Base-by-base conservation (phyloP, 2,329 filamentous ascomycete genomes). In the Elsinoe arachidis region DNA sequence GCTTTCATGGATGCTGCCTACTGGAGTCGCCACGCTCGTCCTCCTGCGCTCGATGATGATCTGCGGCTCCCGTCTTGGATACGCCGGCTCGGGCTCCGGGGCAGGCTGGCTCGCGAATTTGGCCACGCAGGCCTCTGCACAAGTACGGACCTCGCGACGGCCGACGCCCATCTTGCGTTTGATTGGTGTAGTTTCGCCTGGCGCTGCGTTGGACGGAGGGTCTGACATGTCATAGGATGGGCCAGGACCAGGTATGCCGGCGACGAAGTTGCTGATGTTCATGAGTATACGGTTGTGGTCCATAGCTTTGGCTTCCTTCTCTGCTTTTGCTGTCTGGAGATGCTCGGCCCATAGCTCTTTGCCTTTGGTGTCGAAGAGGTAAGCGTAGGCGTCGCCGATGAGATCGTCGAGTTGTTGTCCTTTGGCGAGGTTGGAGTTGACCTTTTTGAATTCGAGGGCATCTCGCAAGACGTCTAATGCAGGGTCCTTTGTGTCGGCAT, bases 401-500 rank as follows among this genome's bases (percentile, higher is more conserved):
- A 97, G 79, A 66, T 99, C 93, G 65, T 99, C 93, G 44, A 97
- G 92, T 9, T 85, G 79, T 0, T 84, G 81, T 0, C 86, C 81
- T 71, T 96, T 96, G 81, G 95, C 93, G 6, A 96, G 78, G 47
- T 86, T 87, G 39, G 86, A 85, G 67, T 99, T 99, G 44, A 96
- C 80, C 68, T 84, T 86, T 67, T 88, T 88, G 34, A 88, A 72
- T 63, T 89, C 86, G 23, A 85, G 76, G 1, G 81, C 79, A 61
- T 88, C 85, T 41, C 82, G 78, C 10, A 89, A 75, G 5, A 85
- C 74, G 57, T 87, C 84, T 2, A 87, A 71, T 2, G 79, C 75
- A 0, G 76, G 71, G 56, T 76, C 70, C 0, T 67, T 69, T 17
- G 72, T 69, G 0, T 76, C 74, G 2, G 76, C 73, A 26, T 78